Evolutionary conservation across 2,329 filamentous ascomycete species (phyloP).

Genomic region (Gliomastix tumulicola): DNA sequence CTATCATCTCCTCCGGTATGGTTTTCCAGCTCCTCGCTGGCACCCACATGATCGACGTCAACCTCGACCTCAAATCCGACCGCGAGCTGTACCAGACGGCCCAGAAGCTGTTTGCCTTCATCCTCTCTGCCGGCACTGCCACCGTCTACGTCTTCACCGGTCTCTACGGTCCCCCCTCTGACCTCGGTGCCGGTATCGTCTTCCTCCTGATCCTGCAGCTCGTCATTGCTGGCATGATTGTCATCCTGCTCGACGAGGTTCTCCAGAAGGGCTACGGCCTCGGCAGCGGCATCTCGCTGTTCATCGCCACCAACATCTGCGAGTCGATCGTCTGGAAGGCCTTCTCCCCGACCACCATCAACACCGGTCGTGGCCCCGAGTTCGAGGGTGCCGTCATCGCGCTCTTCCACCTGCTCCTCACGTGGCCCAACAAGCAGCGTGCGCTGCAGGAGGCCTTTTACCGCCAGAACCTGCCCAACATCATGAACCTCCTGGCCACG

Average conservation of each 20-base stretch:
- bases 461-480: slow-evolving; percentile 97
- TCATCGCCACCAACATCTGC: slow-evolving; percentile 99
- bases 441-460: slow-evolving; percentile 98
- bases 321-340: slow-evolving; percentile 99
- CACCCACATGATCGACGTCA: slow-evolving; percentile 99
- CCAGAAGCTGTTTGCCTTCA: slow-evolving; percentile 97
- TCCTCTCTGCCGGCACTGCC: slow-evolving; percentile 93
- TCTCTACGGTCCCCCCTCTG: slow-evolving; percentile 93
- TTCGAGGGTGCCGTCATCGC: slow-evolving; percentile 98
- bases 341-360: slow-evolving; percentile 98
- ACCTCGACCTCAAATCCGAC: slow-evolving; percentile 99
- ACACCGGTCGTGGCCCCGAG: slow-evolving; percentile 97
- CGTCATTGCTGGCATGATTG: slow-evolving; percentile 93
- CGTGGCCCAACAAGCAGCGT: slow-evolving; percentile 98
- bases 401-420: slow-evolving; percentile 94
- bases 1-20: slow-evolving; percentile 99
- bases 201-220: slow-evolving; percentile 97
- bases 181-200: slow-evolving; percentile 96
- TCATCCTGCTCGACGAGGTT: slow-evolving; percentile 97
- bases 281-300: slow-evolving; percentile 96
- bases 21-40: slow-evolving; percentile 99
- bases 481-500: slow-evolving; percentile 96
- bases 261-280: slow-evolving; percentile 99
- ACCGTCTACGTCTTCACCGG: slow-evolving; percentile 98
- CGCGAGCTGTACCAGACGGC: slow-evolving; percentile 99